Evolutionary conservation across 225 moss, liverwort and hornwort species (phyloP).

Genomic region (Lunularia cruciata): DNA sequence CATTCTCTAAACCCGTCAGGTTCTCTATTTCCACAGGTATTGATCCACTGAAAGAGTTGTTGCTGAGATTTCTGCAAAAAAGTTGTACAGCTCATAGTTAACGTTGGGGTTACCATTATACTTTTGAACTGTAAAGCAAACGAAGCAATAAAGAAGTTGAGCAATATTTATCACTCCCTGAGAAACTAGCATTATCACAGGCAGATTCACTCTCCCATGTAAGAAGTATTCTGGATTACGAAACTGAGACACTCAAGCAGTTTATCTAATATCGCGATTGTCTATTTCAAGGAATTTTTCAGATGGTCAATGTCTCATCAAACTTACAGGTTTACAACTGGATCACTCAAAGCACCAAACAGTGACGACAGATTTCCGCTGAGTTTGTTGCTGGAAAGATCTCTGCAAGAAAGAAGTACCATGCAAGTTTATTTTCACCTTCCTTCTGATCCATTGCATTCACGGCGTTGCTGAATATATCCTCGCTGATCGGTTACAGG

Average conservation of each 20-base stretch:
- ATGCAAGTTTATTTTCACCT: too few species aligned
- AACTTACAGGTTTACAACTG: not conserved
- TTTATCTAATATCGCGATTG: too few species aligned
- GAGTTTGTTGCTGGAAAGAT: not conserved
- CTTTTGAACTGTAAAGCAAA: not conserved
- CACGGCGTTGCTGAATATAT: not conserved
- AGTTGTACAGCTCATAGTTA: not conserved
- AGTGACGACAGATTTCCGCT: conserved; percentile 1
- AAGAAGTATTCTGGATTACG: not conserved
- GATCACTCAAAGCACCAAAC: not conserved
- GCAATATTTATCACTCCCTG: not conserved
- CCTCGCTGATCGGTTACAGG: too few species aligned
- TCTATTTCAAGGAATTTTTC: too few species aligned
- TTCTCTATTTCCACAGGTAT: not conserved
- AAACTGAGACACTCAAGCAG: not conserved
- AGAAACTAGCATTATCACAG: too few species aligned
- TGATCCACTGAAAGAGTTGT: not conserved
- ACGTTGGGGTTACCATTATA: not conserved
- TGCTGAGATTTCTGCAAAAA: not conserved
- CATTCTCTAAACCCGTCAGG: not conserved
- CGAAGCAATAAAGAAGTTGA: not conserved
- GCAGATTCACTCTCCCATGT: too few species aligned
- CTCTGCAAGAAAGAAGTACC: not conserved
- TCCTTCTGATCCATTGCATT: too few species aligned
- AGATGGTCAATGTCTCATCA: too few species aligned